Base-by-base conservation (phyloP, 768 basidiomycete genomes). In the Boletales sp. region DNA sequence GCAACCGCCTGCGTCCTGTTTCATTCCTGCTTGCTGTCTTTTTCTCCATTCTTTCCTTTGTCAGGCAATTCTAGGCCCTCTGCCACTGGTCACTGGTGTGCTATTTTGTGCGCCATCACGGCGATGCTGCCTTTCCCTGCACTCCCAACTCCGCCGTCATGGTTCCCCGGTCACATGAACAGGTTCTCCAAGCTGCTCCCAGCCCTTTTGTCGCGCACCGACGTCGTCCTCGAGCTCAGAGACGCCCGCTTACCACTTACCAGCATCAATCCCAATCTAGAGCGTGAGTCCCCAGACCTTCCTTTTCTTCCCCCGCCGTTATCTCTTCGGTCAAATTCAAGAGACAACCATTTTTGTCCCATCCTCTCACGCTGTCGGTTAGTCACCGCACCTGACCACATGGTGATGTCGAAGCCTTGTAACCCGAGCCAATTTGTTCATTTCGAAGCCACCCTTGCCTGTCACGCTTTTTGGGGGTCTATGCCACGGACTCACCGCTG, bases 161-260 rank as follows among this genome's bases (percentile, higher is more conserved):
- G 93, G 93, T 95, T 86, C 72, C 91, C 91, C 21, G 94, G 94
- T 32, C 94, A 97, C 70, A 97, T 96, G 94, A 86, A 83, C 70
- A 81, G 84, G 61, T 95, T 95, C 65, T 79, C 84, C 38, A 78
- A 84, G 53, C 80, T 81, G 65, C 74, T 96, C 38, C 90, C 92
- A 17, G 71, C 78, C 17, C 73, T 93, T 51, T 78, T 97, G 37
- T 80, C 84, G 31, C 83, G 84, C 53, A 91, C 90, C 32, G 87
- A 94, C 62, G 83, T 98, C 48, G 90, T 98, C 44, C 85, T 99
- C 54, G 95, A 99, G 73, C 83, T 94, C 28, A 80, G 95, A 62
- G 95, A 99, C 71, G 83, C 94, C 12, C 82, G 95, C 30, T 76
- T 98, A 47, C 95, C 95, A 7, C 75, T 98, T 55, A 94, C 94